Evolutionary conservation across 441 rosid species (phyloP).

Genomic region (Rhodomyrtus psidioides): DNA sequence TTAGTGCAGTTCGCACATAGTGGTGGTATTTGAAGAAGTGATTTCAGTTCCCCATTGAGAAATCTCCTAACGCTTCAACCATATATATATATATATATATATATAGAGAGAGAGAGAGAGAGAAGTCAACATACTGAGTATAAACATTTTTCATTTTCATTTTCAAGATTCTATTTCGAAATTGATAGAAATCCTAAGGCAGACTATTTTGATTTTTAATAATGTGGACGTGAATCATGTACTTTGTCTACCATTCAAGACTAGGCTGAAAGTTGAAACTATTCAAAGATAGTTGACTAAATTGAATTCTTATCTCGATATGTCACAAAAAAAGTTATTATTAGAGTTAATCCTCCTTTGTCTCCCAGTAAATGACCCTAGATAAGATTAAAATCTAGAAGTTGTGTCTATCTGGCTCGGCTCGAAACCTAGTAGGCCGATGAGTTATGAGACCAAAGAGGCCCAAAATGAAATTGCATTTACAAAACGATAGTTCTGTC

Average conservation of each 20-base stretch:
- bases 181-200: not conserved
- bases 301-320: not conserved
- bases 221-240: not conserved
- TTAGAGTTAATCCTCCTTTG: not conserved
- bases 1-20: too few species aligned
- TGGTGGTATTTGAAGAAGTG: too few species aligned
- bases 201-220: not conserved
- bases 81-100: too few species aligned
- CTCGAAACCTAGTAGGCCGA: not conserved
- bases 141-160: too few species aligned
- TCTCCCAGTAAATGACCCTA: not conserved
- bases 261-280: not conserved
- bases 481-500: not conserved
- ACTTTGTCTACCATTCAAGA: not conserved
- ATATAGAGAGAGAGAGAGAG: too few species aligned
- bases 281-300: not conserved
- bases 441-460: not conserved
- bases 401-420: not conserved
- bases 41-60: too few species aligned
- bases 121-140: too few species aligned
- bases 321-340: not conserved
- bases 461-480: not conserved
- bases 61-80: too few species aligned
- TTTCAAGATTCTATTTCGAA: too few species aligned
- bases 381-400: not conserved